Evolutionary conservation across 1,284 basidiomycete genomes (phyloP).

Genomic region (Stygiomarasmius scandens): DNA sequence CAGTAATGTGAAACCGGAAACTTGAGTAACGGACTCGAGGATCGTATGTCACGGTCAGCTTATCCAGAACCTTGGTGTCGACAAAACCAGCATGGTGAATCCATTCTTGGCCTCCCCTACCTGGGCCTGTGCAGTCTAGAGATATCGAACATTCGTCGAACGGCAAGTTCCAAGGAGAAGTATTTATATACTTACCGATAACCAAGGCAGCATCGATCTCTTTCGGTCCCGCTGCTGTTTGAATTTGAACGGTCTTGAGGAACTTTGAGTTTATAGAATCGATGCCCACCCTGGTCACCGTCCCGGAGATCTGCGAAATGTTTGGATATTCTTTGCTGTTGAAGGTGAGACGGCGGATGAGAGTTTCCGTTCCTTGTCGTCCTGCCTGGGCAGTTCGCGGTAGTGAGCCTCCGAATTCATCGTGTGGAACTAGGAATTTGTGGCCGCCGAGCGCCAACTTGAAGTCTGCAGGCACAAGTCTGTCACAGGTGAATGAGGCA

Average conservation of each 20-base stretch:
- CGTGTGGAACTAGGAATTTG: not conserved
- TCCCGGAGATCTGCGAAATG: conserved; percentile 19
- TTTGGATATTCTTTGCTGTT: conserved; percentile 16
- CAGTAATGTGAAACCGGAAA: conserved; percentile 5
- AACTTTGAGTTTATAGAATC: conserved; percentile 13
- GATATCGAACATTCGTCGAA: not conserved
- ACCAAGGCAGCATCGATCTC: conserved; percentile 19
- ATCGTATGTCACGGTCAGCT: conserved; percentile 19
- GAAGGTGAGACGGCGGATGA: conserved; percentile 22
- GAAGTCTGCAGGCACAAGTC: conserved; percentile 14
- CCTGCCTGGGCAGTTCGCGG: not conserved
- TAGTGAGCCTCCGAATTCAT: not conserved
- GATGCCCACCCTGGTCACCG: conserved; percentile 16
- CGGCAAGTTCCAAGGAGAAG: not conserved
- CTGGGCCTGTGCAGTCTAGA: conserved; percentile 27
- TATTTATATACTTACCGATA: conserved; percentile 13
- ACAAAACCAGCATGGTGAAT: conserved; percentile 20
- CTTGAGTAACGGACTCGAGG: conserved; percentile 19
- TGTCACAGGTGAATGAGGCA: not conserved
- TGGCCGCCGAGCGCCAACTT: not conserved
- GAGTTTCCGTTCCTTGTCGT: conserved; percentile 27
- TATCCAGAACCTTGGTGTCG: conserved; percentile 11
- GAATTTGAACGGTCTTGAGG: conserved; percentile 18
- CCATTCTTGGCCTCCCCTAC: conserved; percentile 24
- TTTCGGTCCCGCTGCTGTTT: conserved; percentile 3